Conservation (phyloP, 345 rosid genomes). For the Linum trigynum region DNA sequence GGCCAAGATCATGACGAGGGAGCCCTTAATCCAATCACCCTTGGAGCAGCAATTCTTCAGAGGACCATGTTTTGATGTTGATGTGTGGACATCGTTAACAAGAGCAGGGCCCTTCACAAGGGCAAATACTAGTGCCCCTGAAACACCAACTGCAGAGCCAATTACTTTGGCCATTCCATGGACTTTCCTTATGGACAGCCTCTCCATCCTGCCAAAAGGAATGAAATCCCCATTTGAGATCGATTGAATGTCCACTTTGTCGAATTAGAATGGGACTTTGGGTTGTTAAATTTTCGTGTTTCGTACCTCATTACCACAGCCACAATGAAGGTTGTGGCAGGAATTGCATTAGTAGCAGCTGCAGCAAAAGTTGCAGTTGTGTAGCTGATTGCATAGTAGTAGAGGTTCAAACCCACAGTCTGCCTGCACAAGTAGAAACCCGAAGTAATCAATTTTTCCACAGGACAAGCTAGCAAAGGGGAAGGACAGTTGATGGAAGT, state of each 20-base stretch:
- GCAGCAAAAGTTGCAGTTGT: constrained; percentile 85
- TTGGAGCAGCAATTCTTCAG: constrained; percentile 5
- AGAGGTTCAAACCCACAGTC: constrained; percentile 59
- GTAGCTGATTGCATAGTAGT: constrained; percentile 49
- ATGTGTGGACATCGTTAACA: constrained; percentile 11
- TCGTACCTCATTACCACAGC: constrained; percentile 54
- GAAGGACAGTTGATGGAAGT: not conserved
- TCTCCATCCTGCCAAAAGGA: constrained; percentile 34
- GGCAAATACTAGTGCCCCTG: constrained; percentile 73
- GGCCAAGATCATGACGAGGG: constrained; percentile 64
- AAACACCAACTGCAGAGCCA: constrained; percentile 48
- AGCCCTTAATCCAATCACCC: constrained; percentile 51
- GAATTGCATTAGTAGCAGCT: constrained; percentile 68
- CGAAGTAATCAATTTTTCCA: not conserved
- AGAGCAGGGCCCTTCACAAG: constrained; percentile 69
- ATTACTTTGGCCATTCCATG: constrained; percentile 60
- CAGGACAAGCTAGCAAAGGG: not conserved
- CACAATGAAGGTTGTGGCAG: constrained; percentile 61
- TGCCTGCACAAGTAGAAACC: constrained; percentile 34
- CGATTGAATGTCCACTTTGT: too few species aligned
- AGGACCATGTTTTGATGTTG: constrained; percentile 16
- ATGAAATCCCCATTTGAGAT: not conserved
- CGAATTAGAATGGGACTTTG: not conserved
- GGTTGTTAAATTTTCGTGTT: not conserved
- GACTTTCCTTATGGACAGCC: constrained; percentile 16